Base-by-base conservation (phyloP, 208 protist genomes). In the Trypanosoma brucei region DNA sequence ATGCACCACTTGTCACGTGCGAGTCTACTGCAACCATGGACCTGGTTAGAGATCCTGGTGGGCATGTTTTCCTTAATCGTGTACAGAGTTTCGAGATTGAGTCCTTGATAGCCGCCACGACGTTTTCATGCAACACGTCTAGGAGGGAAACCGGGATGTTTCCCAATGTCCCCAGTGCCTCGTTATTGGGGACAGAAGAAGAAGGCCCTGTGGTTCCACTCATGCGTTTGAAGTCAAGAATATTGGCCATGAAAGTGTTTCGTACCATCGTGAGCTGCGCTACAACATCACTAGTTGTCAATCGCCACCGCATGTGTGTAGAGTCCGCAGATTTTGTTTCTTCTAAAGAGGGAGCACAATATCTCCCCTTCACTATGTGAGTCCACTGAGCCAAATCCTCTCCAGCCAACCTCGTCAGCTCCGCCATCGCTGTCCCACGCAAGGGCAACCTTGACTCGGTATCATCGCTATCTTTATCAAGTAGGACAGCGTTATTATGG, bases 211-310 rank as follows among this genome's bases (percentile, higher is more conserved):
- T 35, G 22, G 22, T n/a, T 6, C n/a, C 9, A 8, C n/a, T 7
- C 22, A 33, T 5, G 30, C 50, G 7, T 8, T 31, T 7, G 9
- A 31, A 54, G n/a, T 34, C 8, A n/a, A 55, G 36, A 51, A 73
- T 30, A 52, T 49, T 34, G 9, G 51, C 55, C 31, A 73, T 40
- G 36, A 67, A 73, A 33, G 37, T n/a, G 50, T 73, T 67, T 4
- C 68, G 60, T 37, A 73, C 68, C 1, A 63, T 51, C 7, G 68
- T 73, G 8, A 73, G 46, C 40, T 67, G 55, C 4, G 55, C 44
- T 22, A 73, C 61, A 58, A 67, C 31, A 38, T 50, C 45, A 35
- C 59, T 66, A 1, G 55, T 68, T 37, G 46, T 13, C 9, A 66
- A 35, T 48, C 22, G 59, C 37, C 46, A 54, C 34, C 65, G 55